Base-by-base conservation (phyloP, 331 rosid genomes). In the Dryas integrifolia region DNA sequence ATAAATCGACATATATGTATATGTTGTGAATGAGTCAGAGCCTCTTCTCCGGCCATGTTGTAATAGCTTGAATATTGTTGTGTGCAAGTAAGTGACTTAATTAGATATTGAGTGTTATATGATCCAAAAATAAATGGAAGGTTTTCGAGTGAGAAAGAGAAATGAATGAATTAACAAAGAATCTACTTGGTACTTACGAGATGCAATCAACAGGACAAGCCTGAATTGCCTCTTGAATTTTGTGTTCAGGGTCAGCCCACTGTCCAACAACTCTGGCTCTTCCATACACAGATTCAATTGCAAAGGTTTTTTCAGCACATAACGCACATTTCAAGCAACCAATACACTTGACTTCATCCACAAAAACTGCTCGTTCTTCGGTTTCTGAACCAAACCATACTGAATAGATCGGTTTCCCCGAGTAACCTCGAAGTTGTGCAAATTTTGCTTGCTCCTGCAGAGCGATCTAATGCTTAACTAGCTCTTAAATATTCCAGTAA, bases 261-360 rank as follows among this genome's bases (percentile, higher is more conserved):
- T 94, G 97, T n/a, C 91, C 88, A 51, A 91, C 95, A 44, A 90
- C 98, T 73, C 98, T 89, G 58, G 98, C 98, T 79, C 97, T 91
- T 45, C 97, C 98, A 75, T 91, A 89, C 49, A 84, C 96, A 0
- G 98, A 88, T 73, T 94, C 98, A 16, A 94, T 85, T 7, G 98
- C 98, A 81, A 91, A 93, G 14, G 98, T 94, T 64, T 91, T 91
- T 7, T 87, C 88, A 50, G 97, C 98, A 64, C 86, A 73, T 47
- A 88, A 76, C 45, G 98, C 98, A 74, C 98, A 94, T 80, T 94
- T 94, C 39, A 94, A 82, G 88, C 98, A 94, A 2, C 98, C 98
- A 49, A 94, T 69, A 16, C 96, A 94, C 73, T 94, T 91, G 51
- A 94, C 75, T 85, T 94, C 98, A 50, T 94, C 97, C 3, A 94